Conservation (phyloP, 2,329 filamentous ascomycete genomes). For the Exophiala spinifera region DNA sequence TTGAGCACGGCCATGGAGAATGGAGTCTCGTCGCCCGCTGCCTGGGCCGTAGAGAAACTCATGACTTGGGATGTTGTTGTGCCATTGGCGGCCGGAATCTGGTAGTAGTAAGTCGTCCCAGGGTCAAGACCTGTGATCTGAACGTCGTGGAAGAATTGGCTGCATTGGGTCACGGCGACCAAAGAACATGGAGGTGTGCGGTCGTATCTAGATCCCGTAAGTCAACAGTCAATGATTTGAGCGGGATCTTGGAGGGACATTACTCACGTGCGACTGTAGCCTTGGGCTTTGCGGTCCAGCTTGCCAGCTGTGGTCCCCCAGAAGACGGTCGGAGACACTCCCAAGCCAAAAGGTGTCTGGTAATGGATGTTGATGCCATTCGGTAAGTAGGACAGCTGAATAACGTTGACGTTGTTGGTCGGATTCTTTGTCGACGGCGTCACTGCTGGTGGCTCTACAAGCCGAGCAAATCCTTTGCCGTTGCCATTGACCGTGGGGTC, state of each 20-base stretch:
- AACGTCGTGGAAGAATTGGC: constrained; percentile 53
- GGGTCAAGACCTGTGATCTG: constrained; percentile 42
- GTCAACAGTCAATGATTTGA: neutral
- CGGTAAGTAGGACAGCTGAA: constrained; percentile 49
- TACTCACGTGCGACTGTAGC: constrained; percentile 42
- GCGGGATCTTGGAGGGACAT: neutral
- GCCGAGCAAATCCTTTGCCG: constrained; percentile 51
- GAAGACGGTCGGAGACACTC: constrained; percentile 41
- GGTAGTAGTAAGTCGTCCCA: constrained; percentile 52
- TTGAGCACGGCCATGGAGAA: constrained; percentile 51
- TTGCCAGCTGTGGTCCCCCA: constrained; percentile 41
- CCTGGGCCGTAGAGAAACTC: constrained; percentile 47
- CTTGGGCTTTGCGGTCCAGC: constrained; percentile 39
- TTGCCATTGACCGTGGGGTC: constrained; percentile 51
- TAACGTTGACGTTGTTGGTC: constrained; percentile 54
- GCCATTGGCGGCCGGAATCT: constrained; percentile 49
- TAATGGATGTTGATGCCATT: constrained; percentile 53
- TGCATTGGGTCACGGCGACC: constrained; percentile 49
- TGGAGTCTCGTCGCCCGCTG: constrained; percentile 40
- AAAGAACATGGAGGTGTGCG: constrained; percentile 51
- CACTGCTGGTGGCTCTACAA: constrained; percentile 51
- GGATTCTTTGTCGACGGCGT: constrained; percentile 43
- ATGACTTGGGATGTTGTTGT: constrained; percentile 48
- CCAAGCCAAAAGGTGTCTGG: constrained; percentile 54
- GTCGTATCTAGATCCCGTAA: constrained; percentile 41